Percentiles rank a stretch among this genome's conserved stretches.
These are phyloP conservation scores for Akebia trifoliata DNA, from an alignment of 164 flowering plant species.

Conservation along the genomic window DNA sequence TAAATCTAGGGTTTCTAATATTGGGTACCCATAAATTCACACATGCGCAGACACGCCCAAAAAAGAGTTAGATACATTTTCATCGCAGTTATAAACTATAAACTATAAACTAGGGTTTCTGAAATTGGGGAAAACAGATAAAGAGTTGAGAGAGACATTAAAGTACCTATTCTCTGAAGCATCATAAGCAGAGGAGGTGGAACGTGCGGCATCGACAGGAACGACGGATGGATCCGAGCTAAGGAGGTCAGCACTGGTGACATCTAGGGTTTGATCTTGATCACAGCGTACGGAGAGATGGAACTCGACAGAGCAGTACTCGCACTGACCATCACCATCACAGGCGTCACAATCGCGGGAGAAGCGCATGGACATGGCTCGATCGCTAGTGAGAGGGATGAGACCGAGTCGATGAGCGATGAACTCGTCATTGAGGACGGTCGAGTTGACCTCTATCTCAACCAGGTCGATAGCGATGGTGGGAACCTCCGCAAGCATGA, in stretches of 20 bases:
- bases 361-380: conserved; percentile 90
- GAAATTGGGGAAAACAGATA: no score
- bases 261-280: conserved; percentile 73
- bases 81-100: no score
- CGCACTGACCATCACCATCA: conserved; percentile 97
- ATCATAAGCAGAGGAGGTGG: conserved; percentile 29
- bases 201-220: conserved; percentile 61
- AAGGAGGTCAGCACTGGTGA: conserved; percentile 69
- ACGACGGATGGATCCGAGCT: conserved; percentile 67
- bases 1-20: no score
- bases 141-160: background rate
- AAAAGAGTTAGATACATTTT: no score
- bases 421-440: conserved; percentile 97
- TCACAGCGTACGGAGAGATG: conserved; percentile 60
- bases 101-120: no score
- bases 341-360: conserved; percentile 93
- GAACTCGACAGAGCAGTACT: conserved; percentile 94
- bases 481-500: conserved; percentile 94
- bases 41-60: no score
- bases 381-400: conserved; percentile 74
- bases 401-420: conserved; percentile 95
- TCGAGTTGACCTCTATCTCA: conserved; percentile 92
- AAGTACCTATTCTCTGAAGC: conserved; percentile 47
- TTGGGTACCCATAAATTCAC: no score
- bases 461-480: conserved; percentile 93